A percentile compares a stretch with the other conserved stretches of the same genome.
These are phyloP conservation scores for Pestalotiopsis sp. DNA, from an alignment of 2,329 filamentous ascomycete genomes.

Conservation along the genomic window DNA sequence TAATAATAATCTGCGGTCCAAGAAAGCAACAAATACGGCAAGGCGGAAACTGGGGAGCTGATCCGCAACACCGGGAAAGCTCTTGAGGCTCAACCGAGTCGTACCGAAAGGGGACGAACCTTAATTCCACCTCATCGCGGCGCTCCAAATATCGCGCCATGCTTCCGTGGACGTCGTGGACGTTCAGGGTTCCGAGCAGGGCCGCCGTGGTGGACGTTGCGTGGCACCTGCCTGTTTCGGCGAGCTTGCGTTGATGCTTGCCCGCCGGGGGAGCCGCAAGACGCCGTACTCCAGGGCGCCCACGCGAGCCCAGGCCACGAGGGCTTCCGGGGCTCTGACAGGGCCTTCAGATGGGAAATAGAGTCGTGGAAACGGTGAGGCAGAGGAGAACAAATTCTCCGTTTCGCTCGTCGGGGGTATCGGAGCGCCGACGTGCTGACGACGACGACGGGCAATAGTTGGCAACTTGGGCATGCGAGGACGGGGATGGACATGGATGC, in stretches of 20 bases:
- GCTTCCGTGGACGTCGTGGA: neutral
- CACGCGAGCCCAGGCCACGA: neutral
- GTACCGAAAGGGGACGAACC: neutral
- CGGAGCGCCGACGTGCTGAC: neutral
- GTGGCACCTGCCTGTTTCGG: slow-evolving; percentile 10
- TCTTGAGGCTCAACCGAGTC: neutral
- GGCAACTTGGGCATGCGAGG: neutral
- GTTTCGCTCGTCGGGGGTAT: neutral
- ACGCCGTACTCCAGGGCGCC: neutral
- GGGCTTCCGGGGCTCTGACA: neutral
- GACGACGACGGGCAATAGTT: neutral
- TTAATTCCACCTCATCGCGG: slow-evolving; percentile 7
- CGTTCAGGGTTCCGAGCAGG: neutral
- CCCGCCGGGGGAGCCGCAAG: neutral
- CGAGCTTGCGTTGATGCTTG: neutral
- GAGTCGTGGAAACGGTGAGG: neutral
- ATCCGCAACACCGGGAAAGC: neutral
- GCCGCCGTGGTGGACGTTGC: neutral
- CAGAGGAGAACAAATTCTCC: neutral
- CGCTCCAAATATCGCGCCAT: neutral
- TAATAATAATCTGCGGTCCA: neutral
- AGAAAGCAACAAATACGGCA: neutral
- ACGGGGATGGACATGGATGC: neutral
- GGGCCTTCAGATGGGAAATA: neutral
- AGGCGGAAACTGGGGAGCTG: neutral